Conservation (phyloP, 352 stramenopile genomes). For the Plasmopara viticola region DNA sequence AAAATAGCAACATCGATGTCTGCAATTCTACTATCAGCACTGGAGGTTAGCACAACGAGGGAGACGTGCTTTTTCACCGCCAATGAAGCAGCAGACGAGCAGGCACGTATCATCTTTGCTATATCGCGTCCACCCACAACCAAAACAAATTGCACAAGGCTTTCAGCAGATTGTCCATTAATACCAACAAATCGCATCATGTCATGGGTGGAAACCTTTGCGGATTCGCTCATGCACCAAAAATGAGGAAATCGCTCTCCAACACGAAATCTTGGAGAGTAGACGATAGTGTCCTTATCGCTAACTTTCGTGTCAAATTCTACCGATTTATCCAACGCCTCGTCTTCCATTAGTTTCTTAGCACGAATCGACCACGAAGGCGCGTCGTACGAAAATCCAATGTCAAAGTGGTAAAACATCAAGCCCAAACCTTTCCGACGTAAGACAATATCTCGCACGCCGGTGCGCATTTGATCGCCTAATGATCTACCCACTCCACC, state of each 20-base stretch:
- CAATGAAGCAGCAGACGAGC: slow-evolving; percentile 7
- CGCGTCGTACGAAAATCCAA: slow-evolving; percentile 73
- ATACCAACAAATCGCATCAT: slow-evolving; percentile 22
- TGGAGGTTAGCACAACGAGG: slow-evolving; percentile 30
- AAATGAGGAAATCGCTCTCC: slow-evolving; percentile 68
- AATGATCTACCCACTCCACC: slow-evolving; percentile 35
- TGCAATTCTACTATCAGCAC: slow-evolving; percentile 12
- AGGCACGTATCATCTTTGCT: slow-evolving; percentile 12
- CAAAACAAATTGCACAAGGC: slow-evolving; percentile 47
- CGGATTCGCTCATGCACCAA: slow-evolving; percentile 28
- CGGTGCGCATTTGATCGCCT: slow-evolving; percentile 47
- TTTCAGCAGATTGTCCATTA: slow-evolving; percentile 2
- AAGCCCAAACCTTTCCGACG: slow-evolving; percentile 57
- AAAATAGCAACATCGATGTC: slow-evolving; percentile 10
- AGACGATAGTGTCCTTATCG: slow-evolving; percentile 25
- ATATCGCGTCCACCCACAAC: slow-evolving; percentile 35
- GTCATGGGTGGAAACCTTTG: slow-evolving; percentile 45
- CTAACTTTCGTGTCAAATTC: slow-evolving; percentile 28
- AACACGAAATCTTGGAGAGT: slow-evolving; percentile 37
- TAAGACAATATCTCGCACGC: slow-evolving; percentile 55
- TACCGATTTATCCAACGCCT: slow-evolving; percentile 42
- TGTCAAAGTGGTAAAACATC: slow-evolving; percentile 86
- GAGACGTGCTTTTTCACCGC: slow-evolving; percentile 28
- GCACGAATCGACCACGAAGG: slow-evolving; percentile 34
- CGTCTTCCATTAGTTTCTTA: slow-evolving; percentile 57